Evolutionary conservation across 352 stramenopile species (phyloP), one percentile per base, ranked within the genome.

Genomic region (Globisporangium megalacanthum): DNA sequence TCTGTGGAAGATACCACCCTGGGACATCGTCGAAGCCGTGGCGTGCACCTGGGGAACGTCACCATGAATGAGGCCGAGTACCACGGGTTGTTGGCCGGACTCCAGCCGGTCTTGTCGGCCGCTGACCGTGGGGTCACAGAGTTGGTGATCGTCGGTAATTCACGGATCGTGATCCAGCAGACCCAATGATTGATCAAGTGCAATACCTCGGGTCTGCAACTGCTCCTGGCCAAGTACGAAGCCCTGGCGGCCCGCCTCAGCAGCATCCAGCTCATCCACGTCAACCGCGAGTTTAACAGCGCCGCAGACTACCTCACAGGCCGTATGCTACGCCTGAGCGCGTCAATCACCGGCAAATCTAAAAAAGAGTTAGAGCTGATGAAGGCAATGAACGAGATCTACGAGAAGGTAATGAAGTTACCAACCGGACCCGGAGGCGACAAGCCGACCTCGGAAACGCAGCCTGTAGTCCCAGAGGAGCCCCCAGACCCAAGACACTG

Each of bases 31-130:
- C 19, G 51, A 35, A n/a, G 60, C 60, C 17, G 54, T 35, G 62
- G 42, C 15, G 29, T 51, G 31, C 57, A 50, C 13, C 65, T 69
- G 11, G 22, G 41, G 8, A 13, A 41, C 0, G 60, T 65, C 0
- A 70, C 58, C 0, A 62, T 73, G 0, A 70, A 70, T 15, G 45
- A 66, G 8, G 62, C 66, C 13, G 67, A 74, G 19, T 74, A 69
- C 48, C 48, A 56, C 0, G 59, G 62, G 0, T 42, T 65, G 29
- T 57, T 65, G 13, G 39, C 51, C 6, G 58, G 59, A 4, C 50
- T 73, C 0, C 0, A n/a, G n/a, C n/a, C n/a, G n/a, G n/a, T n/a
- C n/a, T n/a, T 20, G 0, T 39, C 52, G 15, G 56, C 62, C 6
- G 3, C 59, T 1, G 36, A 46, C 0, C 17, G n/a, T 5, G 44